Base-by-base conservation (phyloP, 768 basidiomycete genomes). In the Boletus eberwhitei region DNA sequence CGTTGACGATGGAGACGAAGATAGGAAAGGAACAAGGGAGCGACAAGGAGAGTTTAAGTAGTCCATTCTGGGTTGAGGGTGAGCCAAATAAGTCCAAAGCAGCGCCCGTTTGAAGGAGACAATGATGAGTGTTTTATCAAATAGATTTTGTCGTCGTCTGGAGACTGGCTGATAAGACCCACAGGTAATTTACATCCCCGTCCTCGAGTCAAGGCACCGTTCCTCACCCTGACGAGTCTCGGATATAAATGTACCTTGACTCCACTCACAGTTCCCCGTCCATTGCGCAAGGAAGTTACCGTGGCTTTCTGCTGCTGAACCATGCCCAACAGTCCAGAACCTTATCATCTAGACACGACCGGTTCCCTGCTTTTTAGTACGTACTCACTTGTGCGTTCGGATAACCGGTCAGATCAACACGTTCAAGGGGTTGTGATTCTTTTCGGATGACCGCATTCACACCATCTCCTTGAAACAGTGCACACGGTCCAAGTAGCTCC, bases 21-120 rank as follows among this genome's bases (percentile, higher is more conserved):
- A 68, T 64, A 66, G 58, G 60, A 52, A 59, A 54, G 26, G 59
- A 53, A 48, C 52, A 45, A 59, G 31, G 11, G 3, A n/a, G 14
- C 1, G 49, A 51, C 26, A 14, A 22, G 24, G 50, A 11, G 48
- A 38, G 59, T 64, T 72, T 72, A 71, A 72, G 69, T 71, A 71
- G 58, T 56, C 42, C 13, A 50, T 56, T 52, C 47, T 64, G 69
- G 69, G 69, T 59, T 57, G 51, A 71, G 69, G 69, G 69, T 54
- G 21, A 6, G n/a, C 59, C 69, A 71, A 72, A 72, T 29, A 71
- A 50, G n/a, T 24, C 44, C 65, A 71, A 71, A 69, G 11, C 24
- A 37, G 47, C 52, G 59, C 54, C 50, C 38, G 52, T 38, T 34
- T 39, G 38, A 12, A 38, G n/a, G n/a, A n/a, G 38, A 48, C 45